These are phyloP conservation scores for Paragyromitra xinjiangensis DNA, from an alignment of 495 filamentous ascomycete genomes.

Conservation along the genomic window DNA sequence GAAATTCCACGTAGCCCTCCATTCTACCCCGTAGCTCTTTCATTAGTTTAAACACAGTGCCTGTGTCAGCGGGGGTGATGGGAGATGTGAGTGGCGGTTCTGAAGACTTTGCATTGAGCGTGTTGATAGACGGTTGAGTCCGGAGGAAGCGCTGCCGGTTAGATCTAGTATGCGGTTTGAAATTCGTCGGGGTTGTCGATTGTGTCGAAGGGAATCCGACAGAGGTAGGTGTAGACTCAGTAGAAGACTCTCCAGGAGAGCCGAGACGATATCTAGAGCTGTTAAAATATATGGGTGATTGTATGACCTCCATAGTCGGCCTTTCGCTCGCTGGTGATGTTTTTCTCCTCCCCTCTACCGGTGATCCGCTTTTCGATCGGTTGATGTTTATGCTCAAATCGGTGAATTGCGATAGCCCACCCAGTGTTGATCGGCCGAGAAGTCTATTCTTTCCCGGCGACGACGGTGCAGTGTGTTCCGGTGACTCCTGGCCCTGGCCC, in stretches of 20 bases:
- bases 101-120: constrained; percentile 53
- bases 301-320: constrained; percentile 46
- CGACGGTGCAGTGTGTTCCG: constrained; percentile 45
- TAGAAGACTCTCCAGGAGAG: constrained; percentile 43
- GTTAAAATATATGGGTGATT: constrained; percentile 38
- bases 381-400: constrained; percentile 49
- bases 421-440: constrained; percentile 34
- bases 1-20: constrained; percentile 74
- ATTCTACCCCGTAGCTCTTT: constrained; percentile 72
- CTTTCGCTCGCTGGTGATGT: constrained; percentile 40
- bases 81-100: constrained; percentile 57
- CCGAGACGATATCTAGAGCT: constrained; percentile 44
- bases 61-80: constrained; percentile 69
- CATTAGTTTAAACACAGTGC: constrained; percentile 73
- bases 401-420: constrained; percentile 37
- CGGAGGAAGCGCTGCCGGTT: constrained; percentile 53
- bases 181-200: constrained; percentile 30
- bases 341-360: constrained; percentile 39
- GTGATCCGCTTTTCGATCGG: constrained; percentile 49
- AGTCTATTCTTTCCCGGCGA: constrained; percentile 48
- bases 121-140: constrained; percentile 55
- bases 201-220: constrained; percentile 56
- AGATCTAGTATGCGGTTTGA: constrained; percentile 41
- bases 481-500: constrained; percentile 44
- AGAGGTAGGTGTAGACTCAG: constrained; percentile 40